Percentiles rank a stretch among this genome's conserved stretches.
Conservation (phyloP, 1,139 yeast genomes). For the Kluyveromyces sp. region DNA sequence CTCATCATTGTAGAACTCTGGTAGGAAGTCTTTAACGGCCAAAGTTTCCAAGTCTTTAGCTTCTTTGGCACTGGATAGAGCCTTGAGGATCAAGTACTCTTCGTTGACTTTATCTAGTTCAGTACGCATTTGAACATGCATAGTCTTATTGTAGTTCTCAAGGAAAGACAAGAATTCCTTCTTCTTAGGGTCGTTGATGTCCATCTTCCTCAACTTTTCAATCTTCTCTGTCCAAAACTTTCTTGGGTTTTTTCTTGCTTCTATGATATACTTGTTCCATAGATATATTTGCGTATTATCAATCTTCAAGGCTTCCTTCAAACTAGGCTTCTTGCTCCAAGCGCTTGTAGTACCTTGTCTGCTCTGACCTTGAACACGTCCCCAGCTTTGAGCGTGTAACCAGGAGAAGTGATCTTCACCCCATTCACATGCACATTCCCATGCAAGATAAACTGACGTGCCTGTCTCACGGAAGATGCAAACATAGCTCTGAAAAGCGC, state of each 20-base stretch:
- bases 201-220: slow-evolving; percentile 19
- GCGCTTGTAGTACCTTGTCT: slow-evolving; percentile 73
- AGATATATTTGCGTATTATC: slow-evolving; percentile 64
- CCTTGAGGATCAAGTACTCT: slow-evolving; percentile 19
- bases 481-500: slow-evolving; percentile 89
- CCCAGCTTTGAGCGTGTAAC: slow-evolving; percentile 71
- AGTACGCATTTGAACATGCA: slow-evolving; percentile 21
- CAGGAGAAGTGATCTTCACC: slow-evolving; percentile 65
- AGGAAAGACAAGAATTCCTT: slow-evolving; percentile 19
- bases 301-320: slow-evolving; percentile 55
- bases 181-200: slow-evolving; percentile 21
- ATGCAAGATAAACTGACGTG: slow-evolving; percentile 75
- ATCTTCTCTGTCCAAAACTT: slow-evolving; percentile 47
- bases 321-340: slow-evolving; percentile 80
- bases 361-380: slow-evolving; percentile 84
- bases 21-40: slow-evolving; percentile 16
- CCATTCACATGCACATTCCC: slow-evolving; percentile 89
- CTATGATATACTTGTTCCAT: slow-evolving; percentile 65
- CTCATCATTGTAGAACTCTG: slow-evolving; percentile 19
- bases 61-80: slow-evolving; percentile 18
- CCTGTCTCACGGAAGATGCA: slow-evolving; percentile 90
- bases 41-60: slow-evolving; percentile 12
- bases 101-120: slow-evolving; percentile 26
- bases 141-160: slow-evolving; percentile 18
- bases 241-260: slow-evolving; percentile 47